Conservation (phyloP, 768 basidiomycete genomes). For the Trametes punicea region DNA sequence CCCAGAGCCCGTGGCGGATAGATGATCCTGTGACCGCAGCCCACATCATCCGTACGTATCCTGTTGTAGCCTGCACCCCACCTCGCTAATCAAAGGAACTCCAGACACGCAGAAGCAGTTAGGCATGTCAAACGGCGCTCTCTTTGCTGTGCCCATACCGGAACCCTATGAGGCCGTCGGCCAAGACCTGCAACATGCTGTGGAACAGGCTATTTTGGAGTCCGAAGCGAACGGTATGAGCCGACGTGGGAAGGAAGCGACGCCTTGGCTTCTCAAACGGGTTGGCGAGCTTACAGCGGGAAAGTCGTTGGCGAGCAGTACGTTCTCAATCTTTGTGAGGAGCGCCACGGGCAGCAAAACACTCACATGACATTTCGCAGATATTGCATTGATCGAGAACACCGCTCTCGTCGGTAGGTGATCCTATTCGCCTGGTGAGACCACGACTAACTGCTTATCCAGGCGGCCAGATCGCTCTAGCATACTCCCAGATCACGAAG, state of each 20-base stretch:
- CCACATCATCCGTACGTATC: constrained; percentile 59
- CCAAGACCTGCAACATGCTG: constrained; percentile 63
- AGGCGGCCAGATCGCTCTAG: constrained; percentile 79
- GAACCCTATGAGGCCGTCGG: constrained; percentile 67
- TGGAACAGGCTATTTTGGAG: constrained; percentile 83
- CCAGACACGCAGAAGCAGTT: constrained; percentile 70
- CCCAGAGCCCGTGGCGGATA: constrained; percentile 77
- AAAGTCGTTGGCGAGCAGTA: constrained; percentile 68
- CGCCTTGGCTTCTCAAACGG: constrained; percentile 89
- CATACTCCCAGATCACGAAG: constrained; percentile 55
- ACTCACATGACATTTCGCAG: constrained; percentile 32
- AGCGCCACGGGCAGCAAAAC: neutral
- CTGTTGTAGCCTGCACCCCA: neutral
- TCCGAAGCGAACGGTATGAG: constrained; percentile 78
- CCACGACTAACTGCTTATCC: constrained; percentile 2
- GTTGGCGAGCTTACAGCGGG: constrained; percentile 80
- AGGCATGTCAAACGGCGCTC: constrained; percentile 67
- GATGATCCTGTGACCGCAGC: constrained; percentile 66
- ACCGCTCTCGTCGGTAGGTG: constrained; percentile 75
- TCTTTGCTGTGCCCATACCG: constrained; percentile 92
- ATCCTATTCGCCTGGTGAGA: neutral
- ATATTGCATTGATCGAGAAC: constrained; percentile 87
- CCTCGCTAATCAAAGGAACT: neutral
- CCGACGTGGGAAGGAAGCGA: constrained; percentile 83
- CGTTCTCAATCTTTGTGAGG: constrained; percentile 25